Conservation (phyloP, 2,329 filamentous ascomycete genomes). For the Lasiodiplodia gonubiensis region DNA sequence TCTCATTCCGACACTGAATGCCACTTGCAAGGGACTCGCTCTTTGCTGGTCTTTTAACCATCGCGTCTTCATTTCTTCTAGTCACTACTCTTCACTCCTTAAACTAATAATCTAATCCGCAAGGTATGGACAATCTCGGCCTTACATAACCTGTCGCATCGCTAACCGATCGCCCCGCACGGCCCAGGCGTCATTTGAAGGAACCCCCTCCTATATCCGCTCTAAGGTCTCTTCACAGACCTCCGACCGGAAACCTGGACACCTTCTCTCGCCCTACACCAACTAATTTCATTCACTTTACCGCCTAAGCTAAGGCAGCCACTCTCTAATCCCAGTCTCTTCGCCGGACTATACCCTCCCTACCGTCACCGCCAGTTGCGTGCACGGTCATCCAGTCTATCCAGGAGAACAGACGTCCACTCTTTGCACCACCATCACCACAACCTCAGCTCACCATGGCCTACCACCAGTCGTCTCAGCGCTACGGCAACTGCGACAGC, state of each 20-base stretch:
- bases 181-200: slow-evolving; percentile 28
- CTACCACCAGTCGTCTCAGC: slow-evolving; percentile 57
- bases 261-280: slow-evolving; percentile 41
- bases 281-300: slow-evolving; percentile 66
- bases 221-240: slow-evolving; percentile 41
- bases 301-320: slow-evolving; percentile 54
- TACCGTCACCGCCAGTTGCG: slow-evolving; percentile 39
- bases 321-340: slow-evolving; percentile 54
- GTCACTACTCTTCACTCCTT: slow-evolving; percentile 46
- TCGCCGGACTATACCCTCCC: slow-evolving; percentile 48
- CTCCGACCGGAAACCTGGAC: slow-evolving; percentile 28
- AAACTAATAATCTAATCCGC: slow-evolving; percentile 55
- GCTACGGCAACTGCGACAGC: slow-evolving; percentile 69
- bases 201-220: slow-evolving; percentile 35
- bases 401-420: slow-evolving; percentile 56
- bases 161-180: slow-evolving; percentile 28
- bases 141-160: slow-evolving; percentile 33
- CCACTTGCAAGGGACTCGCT: slow-evolving; percentile 49
- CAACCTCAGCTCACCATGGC: slow-evolving; percentile 57
- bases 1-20: slow-evolving; percentile 51
- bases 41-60: slow-evolving; percentile 41
- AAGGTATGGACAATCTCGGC: slow-evolving; percentile 49
- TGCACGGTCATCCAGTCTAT: slow-evolving; percentile 24
- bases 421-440: slow-evolving; percentile 46
- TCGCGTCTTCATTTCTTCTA: slow-evolving; percentile 42